phyloP scores from a whole-genome alignment of 2,329 filamentous ascomycete genomes.

The Ascochyta pisi region DNA sequence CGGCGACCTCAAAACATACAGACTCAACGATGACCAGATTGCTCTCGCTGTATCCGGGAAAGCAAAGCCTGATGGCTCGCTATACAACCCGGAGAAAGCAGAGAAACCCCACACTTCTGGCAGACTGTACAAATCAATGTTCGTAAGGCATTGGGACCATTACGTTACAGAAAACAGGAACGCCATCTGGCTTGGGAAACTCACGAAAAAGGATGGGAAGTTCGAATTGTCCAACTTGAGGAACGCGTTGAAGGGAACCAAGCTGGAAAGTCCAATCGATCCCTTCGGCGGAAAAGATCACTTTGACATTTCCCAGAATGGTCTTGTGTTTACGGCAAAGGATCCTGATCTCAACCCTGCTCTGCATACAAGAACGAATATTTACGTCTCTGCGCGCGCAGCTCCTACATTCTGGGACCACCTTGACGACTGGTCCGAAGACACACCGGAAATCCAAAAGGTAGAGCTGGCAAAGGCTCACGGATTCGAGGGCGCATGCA shows the following conservation, averaged over 20 bases:
- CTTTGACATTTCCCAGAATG: slow-evolving; percentile 73
- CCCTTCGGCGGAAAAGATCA: slow-evolving; percentile 82
- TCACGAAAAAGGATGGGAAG: slow-evolving; percentile 49
- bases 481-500: slow-evolving; percentile 68
- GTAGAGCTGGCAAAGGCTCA: slow-evolving; percentile 65
- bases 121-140: slow-evolving; percentile 75
- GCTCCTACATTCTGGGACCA: slow-evolving; percentile 63
- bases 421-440: slow-evolving; percentile 16
- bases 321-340: slow-evolving; percentile 76
- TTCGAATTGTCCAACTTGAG: slow-evolving; percentile 57
- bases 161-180: slow-evolving; percentile 73
- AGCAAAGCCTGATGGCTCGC: slow-evolving; percentile 70
- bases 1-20: slow-evolving; percentile 56
- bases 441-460: slow-evolving; percentile 49
- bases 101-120: slow-evolving; percentile 68
- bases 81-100: slow-evolving; percentile 70
- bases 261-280: slow-evolving; percentile 71
- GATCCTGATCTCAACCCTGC: slow-evolving; percentile 75
- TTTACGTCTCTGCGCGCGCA: slow-evolving; percentile 70
- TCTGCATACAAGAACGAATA: slow-evolving; percentile 79
- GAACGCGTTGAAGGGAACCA: slow-evolving; percentile 68
- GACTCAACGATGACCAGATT: slow-evolving; percentile 46
- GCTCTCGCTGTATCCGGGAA: slow-evolving; percentile 63
- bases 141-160: slow-evolving; percentile 84
- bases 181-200: slow-evolving; percentile 74